Conservation (phyloP, 2,329 filamentous ascomycete genomes). For the Geosmithia flava region DNA sequence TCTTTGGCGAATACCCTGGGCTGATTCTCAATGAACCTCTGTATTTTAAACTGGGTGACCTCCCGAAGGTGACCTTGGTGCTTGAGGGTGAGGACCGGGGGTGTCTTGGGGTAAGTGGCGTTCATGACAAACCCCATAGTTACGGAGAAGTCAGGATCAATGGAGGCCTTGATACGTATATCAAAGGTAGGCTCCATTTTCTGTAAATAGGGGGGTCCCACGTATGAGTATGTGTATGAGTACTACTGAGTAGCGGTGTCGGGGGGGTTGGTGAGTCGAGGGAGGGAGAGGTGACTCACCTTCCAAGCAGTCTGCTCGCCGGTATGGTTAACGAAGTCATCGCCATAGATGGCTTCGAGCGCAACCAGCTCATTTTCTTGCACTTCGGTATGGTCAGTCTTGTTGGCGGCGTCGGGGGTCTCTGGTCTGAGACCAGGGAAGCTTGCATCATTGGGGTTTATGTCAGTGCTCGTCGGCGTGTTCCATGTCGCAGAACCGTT, state of each 20-base stretch:
- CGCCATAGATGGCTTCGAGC: constrained; percentile 76
- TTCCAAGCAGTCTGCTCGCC: constrained; percentile 72
- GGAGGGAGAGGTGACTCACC: constrained; percentile 30
- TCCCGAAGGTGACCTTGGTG: constrained; percentile 53
- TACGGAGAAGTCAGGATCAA: constrained; percentile 58
- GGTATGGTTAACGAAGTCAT: constrained; percentile 71
- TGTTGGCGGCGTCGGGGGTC: constrained; percentile 26
- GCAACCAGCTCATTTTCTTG: constrained; percentile 83
- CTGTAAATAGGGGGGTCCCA: constrained; percentile 20
- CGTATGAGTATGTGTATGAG: constrained; percentile 11
- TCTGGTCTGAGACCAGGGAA: constrained; percentile 37
- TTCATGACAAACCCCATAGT: constrained; percentile 71
- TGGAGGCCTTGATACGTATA: constrained; percentile 62
- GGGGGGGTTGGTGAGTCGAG: background rate
- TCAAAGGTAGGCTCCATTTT: constrained; percentile 78
- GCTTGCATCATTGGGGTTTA: constrained; percentile 30
- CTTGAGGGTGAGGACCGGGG: constrained; percentile 60
- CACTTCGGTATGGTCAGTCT: constrained; percentile 64
- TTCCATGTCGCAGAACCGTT: constrained; percentile 35
- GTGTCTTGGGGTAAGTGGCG: constrained; percentile 80
- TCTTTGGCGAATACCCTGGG: constrained; percentile 39
- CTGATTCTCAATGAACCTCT: constrained; percentile 47
- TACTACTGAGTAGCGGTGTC: constrained; percentile 5
- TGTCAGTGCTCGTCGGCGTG: constrained; percentile 25
- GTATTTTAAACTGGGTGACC: constrained; percentile 58